Conservation (phyloP, 1,284 basidiomycete species). For the Xanthoconium separans region DNA sequence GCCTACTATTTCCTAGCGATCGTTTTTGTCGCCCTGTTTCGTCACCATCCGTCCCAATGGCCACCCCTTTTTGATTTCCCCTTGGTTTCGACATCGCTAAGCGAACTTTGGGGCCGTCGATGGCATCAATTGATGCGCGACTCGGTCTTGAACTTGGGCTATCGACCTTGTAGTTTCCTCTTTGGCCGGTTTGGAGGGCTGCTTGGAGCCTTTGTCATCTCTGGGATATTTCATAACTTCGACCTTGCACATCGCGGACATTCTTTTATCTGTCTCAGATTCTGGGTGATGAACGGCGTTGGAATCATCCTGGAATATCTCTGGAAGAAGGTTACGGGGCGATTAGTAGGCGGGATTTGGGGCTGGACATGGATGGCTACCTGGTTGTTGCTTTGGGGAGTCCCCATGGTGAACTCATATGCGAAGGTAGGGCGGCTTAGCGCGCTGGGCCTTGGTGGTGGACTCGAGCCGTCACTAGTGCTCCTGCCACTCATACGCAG, state of each 20-base stretch:
- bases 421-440: too few species aligned
- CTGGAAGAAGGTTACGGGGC: conserved; percentile 43
- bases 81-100: conserved; percentile 40
- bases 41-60: conserved; percentile 37
- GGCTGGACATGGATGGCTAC: conserved; percentile 49
- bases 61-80: conserved; percentile 41
- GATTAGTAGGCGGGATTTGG: conserved; percentile 40
- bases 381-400: too few species aligned
- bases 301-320: conserved; percentile 49
- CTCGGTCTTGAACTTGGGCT: conserved; percentile 34
- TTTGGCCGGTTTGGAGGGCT: too few species aligned
- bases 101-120: conserved; percentile 42
- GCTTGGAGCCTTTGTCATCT: too few species aligned
- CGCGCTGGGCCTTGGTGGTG: too few species aligned
- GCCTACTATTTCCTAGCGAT: conserved; percentile 44
- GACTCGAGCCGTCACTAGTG: too few species aligned
- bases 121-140: conserved; percentile 47
- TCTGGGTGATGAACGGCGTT: conserved; percentile 29
- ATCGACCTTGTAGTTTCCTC: too few species aligned
- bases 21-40: conserved; percentile 38
- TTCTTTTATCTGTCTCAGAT: too few species aligned
- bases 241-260: too few species aligned
- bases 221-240: too few species aligned
- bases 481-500: too few species aligned
- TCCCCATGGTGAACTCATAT: too few species aligned